Conservation (phyloP, 495 filamentous ascomycete species). For the Neurospora tetrasperma region DNA sequence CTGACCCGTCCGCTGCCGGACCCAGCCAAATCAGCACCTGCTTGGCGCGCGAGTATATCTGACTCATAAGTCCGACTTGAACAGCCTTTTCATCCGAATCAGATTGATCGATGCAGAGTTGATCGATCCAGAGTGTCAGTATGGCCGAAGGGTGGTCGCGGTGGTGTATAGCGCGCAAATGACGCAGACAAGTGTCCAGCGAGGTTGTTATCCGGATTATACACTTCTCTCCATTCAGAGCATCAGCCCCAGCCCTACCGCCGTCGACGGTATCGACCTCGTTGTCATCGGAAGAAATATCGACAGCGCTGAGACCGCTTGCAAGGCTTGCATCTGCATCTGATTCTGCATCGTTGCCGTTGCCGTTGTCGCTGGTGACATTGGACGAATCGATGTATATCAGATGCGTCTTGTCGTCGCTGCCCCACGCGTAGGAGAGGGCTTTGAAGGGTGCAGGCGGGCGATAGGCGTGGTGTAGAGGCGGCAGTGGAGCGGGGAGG, state of each 20-base stretch:
- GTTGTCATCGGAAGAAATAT: no score
- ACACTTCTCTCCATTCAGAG: background rate
- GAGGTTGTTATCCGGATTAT: constrained; percentile 1
- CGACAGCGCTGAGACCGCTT: no score
- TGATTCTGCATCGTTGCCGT: no score
- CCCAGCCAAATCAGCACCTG: constrained; percentile 21
- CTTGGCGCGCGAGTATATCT: constrained; percentile 13
- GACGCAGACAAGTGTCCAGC: background rate
- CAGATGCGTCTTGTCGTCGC: background rate
- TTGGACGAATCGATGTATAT: background rate
- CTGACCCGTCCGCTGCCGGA: background rate
- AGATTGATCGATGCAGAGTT: constrained; percentile 23
- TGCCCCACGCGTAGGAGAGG: constrained; percentile 8
- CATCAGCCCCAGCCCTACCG: no score
- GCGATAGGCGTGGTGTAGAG: constrained; percentile 6
- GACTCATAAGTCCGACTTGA: constrained; percentile 20
- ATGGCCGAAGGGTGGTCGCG: background rate
- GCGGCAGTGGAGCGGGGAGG: constrained; percentile 1
- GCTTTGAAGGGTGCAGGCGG: constrained; percentile 3
- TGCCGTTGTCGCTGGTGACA: no score
- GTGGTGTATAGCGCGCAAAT: background rate
- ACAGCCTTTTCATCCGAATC: constrained; percentile 9
- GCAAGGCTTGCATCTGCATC: no score
- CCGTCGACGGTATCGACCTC: no score
- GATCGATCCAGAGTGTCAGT: constrained; percentile 9